These are phyloP conservation scores for Bipolaris sorokiniana DNA, from an alignment of 2,329 filamentous ascomycete genomes.

Conservation along the genomic window DNA sequence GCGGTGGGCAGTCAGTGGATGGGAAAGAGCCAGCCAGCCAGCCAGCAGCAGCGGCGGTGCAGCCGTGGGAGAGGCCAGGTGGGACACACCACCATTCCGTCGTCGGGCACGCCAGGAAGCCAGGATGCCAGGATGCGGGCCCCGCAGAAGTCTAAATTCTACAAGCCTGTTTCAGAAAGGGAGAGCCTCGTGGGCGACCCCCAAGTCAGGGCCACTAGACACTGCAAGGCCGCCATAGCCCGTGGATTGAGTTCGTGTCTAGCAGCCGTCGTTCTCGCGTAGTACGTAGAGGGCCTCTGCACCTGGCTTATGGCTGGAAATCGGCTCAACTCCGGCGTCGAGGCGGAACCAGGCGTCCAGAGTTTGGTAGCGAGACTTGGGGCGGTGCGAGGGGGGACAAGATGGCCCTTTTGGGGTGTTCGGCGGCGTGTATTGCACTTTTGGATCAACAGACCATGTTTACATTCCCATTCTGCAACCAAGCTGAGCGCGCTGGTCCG, in stretches of 20 bases:
- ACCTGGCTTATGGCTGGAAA: background rate
- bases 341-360: background rate
- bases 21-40: background rate
- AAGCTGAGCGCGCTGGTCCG: conserved; percentile 10
- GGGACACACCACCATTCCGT: conserved; percentile 2
- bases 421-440: conserved; percentile 6
- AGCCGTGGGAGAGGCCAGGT: background rate
- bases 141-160: conserved; percentile 34
- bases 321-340: background rate
- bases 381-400: background rate
- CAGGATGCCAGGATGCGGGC: background rate
- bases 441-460: conserved; percentile 8
- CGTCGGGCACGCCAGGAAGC: conserved; percentile 8
- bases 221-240: conserved; percentile 2
- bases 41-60: too few relatives aligned
- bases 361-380: conserved; percentile 6
- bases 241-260: conserved; percentile 1
- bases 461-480: background rate
- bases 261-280: conserved; percentile 1
- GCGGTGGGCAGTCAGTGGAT: background rate
- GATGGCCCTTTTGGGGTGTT: conserved; percentile 11
- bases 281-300: background rate
- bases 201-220: conserved; percentile 2
- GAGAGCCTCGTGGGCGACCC: conserved; percentile 8
- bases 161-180: conserved; percentile 29